phyloP scores from a whole-genome alignment of 2,329 filamentous ascomycete genomes.

The Rachicladosporium sp. region DNA sequence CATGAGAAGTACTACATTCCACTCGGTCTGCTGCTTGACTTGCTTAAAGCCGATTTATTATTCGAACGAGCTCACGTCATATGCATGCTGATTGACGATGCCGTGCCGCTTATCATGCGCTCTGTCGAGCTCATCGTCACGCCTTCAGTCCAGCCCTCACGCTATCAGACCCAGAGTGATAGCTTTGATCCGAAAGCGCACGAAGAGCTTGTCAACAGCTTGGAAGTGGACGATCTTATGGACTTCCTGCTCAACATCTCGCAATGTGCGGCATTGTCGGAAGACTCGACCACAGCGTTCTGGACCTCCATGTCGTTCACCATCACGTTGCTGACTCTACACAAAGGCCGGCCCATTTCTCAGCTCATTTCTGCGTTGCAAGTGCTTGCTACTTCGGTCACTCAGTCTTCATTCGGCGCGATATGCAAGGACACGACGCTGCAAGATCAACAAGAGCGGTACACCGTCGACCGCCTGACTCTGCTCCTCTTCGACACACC shows the following conservation, averaged over 20 bases:
- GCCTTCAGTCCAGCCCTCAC: constrained; percentile 29
- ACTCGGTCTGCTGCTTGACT: constrained; percentile 51
- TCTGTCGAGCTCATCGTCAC: constrained; percentile 44
- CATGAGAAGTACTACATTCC: constrained; percentile 52
- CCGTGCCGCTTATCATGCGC: constrained; percentile 36
- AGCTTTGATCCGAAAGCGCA: constrained; percentile 16
- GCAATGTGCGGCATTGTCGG: constrained; percentile 17
- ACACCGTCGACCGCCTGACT: constrained; percentile 51
- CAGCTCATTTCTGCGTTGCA: constrained; percentile 54
- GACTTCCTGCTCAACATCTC: constrained; percentile 50
- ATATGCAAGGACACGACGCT: constrained; percentile 38
- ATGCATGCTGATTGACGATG: constrained; percentile 44
- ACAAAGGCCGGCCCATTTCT: constrained; percentile 49
- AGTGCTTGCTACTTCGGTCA: constrained; percentile 54
- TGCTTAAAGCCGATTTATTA: constrained; percentile 52
- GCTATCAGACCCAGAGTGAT: constrained; percentile 16
- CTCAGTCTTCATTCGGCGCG: constrained; percentile 54
- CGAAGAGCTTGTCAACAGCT: constrained; percentile 42
- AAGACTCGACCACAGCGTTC: constrained; percentile 36
- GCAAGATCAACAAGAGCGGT: constrained; percentile 25
- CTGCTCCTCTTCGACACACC: constrained; percentile 49
- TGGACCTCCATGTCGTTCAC: constrained; percentile 58
- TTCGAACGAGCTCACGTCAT: constrained; percentile 48
- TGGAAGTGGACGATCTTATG: constrained; percentile 53
- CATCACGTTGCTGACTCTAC: constrained; percentile 55